A percentile compares a stretch with the other conserved stretches of the same genome.
Conservation (phyloP, 768 basidiomycete genomes). For the Gautieria morchelliformis region DNA sequence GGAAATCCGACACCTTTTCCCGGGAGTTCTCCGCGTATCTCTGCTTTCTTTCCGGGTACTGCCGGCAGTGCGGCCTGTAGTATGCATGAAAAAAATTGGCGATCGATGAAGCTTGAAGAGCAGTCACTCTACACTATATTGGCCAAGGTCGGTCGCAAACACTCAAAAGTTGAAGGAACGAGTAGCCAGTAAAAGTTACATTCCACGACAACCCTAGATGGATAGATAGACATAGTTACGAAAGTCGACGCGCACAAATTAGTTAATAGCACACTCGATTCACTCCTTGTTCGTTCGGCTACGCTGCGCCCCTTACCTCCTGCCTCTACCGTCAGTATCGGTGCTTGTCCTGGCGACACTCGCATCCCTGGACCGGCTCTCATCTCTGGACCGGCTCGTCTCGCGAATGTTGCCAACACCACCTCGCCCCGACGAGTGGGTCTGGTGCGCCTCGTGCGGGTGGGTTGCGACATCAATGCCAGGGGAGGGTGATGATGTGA, state of each 20-base stretch:
- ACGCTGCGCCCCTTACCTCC: background rate
- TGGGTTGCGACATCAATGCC: conserved; percentile 12
- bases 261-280: background rate
- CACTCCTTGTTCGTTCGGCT: background rate
- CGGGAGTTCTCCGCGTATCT: too few relatives aligned
- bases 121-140: too few relatives aligned
- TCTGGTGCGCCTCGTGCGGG: background rate
- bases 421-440: conserved; percentile 1
- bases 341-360: background rate
- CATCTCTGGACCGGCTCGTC: background rate
- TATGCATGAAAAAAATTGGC: too few relatives aligned
- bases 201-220: too few relatives aligned
- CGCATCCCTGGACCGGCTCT: background rate
- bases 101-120: too few relatives aligned
- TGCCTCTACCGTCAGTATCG: background rate
- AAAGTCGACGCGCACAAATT: too few relatives aligned
- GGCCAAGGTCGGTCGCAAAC: too few relatives aligned
- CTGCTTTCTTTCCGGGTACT: too few relatives aligned
- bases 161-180: too few relatives aligned
- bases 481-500: conserved; percentile 26
- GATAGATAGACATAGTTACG: background rate
- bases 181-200: too few relatives aligned
- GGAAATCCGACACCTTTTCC: too few relatives aligned
- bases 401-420: conserved; percentile 6
- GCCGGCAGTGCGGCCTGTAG: too few relatives aligned